These are phyloP conservation scores for Trypanosoma scelopori DNA, from an alignment of 208 protist species.

Conservation along the genomic window DNA sequence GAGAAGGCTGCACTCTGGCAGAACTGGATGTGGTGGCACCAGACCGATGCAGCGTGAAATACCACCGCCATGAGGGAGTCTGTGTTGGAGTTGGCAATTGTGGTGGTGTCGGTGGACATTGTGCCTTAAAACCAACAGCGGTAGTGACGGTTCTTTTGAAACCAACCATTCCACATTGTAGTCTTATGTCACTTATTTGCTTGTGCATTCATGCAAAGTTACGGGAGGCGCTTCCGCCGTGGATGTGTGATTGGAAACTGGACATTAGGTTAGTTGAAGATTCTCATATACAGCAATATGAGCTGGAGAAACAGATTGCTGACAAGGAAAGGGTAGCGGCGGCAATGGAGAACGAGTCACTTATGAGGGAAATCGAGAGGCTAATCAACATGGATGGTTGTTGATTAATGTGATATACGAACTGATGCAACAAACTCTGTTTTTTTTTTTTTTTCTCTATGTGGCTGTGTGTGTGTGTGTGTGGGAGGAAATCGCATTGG, in stretches of 20 bases:
- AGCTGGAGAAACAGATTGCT: conserved; percentile 28
- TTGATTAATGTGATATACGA: conserved; percentile 6
- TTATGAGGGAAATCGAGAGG: conserved; percentile 22
- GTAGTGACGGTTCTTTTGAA: conserved; percentile 27
- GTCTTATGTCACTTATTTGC: conserved; percentile 32
- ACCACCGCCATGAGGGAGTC: not conserved
- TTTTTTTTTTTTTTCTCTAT: no score
- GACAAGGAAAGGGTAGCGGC: conserved; percentile 34
- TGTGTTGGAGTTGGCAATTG: not conserved
- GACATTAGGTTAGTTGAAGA: conserved; percentile 28
- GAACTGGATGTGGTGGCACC: conserved; percentile 30
- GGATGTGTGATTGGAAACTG: conserved; percentile 25
- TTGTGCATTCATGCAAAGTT: conserved; percentile 29
- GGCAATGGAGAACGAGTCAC: conserved; percentile 25
- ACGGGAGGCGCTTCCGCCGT: conserved; percentile 22
- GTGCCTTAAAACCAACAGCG: conserved; percentile 12
- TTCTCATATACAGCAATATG: conserved; percentile 23
- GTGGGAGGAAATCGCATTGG: not conserved
- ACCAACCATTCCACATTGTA: conserved; percentile 35
- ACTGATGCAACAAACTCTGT: no score
- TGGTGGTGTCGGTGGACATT: not conserved
- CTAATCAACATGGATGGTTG: conserved; percentile 26
- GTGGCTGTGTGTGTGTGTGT: not conserved
- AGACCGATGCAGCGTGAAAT: conserved; percentile 22
- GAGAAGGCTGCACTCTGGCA: conserved; percentile 19